Percentiles rank a stretch among this genome's conserved stretches.
phyloP scores from a whole-genome alignment of 345 rosid genomes.

The Draba incana region DNA sequence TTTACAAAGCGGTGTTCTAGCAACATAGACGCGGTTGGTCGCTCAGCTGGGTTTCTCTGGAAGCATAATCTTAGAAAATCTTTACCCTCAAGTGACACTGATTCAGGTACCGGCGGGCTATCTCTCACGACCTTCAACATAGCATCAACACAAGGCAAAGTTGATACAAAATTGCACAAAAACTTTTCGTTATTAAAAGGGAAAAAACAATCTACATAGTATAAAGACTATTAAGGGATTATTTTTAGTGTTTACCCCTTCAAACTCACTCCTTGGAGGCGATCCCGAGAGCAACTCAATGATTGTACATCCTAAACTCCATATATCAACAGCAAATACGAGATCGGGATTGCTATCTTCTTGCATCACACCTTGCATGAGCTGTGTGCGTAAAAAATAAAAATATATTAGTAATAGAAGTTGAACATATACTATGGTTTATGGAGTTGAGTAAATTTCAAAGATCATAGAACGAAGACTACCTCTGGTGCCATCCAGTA shows the following conservation, averaged over 20 bases:
- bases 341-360: slow-evolving; percentile 73
- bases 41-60: slow-evolving; percentile 83
- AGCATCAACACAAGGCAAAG: slow-evolving; percentile 62
- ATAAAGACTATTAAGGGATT: background rate
- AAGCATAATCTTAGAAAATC: slow-evolving; percentile 84
- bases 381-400: slow-evolving; percentile 49
- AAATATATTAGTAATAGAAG: slow-evolving; percentile 25
- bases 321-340: slow-evolving; percentile 94
- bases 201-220: background rate
- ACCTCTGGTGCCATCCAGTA: slow-evolving; percentile 99
- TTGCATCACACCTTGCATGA: slow-evolving; percentile 89
- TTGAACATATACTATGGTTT: background rate
- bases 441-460: background rate
- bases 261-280: slow-evolving; percentile 96
- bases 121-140: slow-evolving; percentile 91
- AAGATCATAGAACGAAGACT: slow-evolving; percentile 19
- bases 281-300: slow-evolving; percentile 95
- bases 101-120: slow-evolving; percentile 78
- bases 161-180: background rate
- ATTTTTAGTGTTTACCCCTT: slow-evolving; percentile 77
- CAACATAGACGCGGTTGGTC: slow-evolving; percentile 74
- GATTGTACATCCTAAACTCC: slow-evolving; percentile 98
- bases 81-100: slow-evolving; percentile 80
- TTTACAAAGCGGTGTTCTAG: slow-evolving; percentile 78
- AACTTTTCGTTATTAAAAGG: slow-evolving; percentile 2